Evolutionary conservation across 129 eudicot species (phyloP), one percentile per base, ranked within the genome.

Genomic region (Lonicera japonica): DNA sequence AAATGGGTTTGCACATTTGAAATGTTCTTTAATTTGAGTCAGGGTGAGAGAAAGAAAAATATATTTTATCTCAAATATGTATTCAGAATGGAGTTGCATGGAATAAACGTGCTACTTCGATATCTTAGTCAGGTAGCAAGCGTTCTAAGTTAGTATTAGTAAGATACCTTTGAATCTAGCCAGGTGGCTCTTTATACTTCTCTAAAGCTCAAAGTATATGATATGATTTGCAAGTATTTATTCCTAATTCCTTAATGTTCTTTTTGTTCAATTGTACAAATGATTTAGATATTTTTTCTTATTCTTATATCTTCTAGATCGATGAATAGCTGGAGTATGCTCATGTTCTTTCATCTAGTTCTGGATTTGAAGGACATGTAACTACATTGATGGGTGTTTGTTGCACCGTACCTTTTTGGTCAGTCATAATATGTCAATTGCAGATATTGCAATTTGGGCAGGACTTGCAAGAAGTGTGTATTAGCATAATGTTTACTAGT

Each of bases 301-400:
- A 2, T 29, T 29, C 36, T 29, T 29, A 48, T 18, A 19, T 48
- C 48, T n/a, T 15, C 12, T 72, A 90, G 97, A 84, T 90, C 59
- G 95, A 83, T 64, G 80, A 81, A 69, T 86, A 95, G 95, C 75
- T 86, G 0, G 87, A 90, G 22, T 86, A 90, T 73, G 80, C 80
- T 7, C 80, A 85, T 25, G 36, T 86, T 3, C 78, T 90, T 70
- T 69, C 79, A n/a, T 63, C 65, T 48, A 95, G 97, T 19, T 77
- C 94, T 36, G 90, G 84, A 69, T 90, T 83, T 54, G 97, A 90
- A 74, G 87, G 82, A 54, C 87, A 29, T 90, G 97, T 60, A 80
- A 76, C 69, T 90, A 70, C 36, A 82, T 84, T 34, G 87, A 90
- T 54, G 81, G 61, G n/a, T 84, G 77, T 80, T 72, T 90, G 25